A percentile compares a stretch with the other conserved stretches of the same genome.
Conservation (phyloP, 1,139 yeast species). For the Geotrichum bryndzae region DNA sequence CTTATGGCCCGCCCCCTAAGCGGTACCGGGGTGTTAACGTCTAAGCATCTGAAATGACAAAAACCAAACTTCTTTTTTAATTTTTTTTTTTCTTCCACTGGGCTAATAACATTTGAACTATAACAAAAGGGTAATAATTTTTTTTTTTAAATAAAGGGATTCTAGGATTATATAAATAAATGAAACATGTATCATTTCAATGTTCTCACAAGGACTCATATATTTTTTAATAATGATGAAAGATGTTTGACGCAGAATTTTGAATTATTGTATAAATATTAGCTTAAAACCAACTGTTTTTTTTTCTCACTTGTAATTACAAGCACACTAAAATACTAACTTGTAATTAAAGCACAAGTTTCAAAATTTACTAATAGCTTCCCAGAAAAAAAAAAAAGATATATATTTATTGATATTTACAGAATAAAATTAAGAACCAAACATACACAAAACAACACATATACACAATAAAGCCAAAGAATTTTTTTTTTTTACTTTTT, state of each 20-base stretch:
- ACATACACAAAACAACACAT: background rate
- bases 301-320: too few species aligned
- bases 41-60: background rate
- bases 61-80: too few species aligned
- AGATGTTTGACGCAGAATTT: background rate
- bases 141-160: background rate
- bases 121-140: background rate
- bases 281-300: too few species aligned
- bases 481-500: too few species aligned
- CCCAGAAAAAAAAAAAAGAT: background rate
- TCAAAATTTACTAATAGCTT: too few species aligned
- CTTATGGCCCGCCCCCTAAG: conserved; percentile 32
- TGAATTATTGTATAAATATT: background rate
- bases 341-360: too few species aligned
- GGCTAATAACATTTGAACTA: background rate
- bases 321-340: too few species aligned
- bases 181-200: background rate
- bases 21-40: conserved; percentile 29
- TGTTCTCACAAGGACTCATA: background rate
- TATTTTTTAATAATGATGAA: background rate
- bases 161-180: background rate
- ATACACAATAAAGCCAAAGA: background rate
- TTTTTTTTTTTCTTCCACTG: too few species aligned
- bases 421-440: background rate
- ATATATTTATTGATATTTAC: conserved; percentile 1